Evolutionary conservation across 208 protist species (phyloP), one percentile per base, ranked within the genome.

Genomic region (Leishmania major): DNA sequence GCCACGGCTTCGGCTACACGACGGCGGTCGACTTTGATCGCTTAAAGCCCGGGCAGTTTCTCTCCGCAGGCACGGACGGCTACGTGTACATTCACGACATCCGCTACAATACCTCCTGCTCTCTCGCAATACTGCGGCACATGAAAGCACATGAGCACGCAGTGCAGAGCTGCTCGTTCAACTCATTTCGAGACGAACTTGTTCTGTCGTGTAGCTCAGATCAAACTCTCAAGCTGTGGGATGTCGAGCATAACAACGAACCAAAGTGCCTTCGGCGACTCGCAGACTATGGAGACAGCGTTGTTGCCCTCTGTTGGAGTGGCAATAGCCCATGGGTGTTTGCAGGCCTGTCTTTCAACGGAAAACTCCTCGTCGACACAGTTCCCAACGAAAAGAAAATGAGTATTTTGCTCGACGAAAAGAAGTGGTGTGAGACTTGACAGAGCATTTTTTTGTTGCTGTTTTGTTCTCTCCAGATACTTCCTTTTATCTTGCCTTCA

Each of bases 361-460:
- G 94, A 51, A 94, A 94, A 66, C 84, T 98, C 3, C 57, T 98
- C 4, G 89, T 98, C 0, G 91, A 97, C 82, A 88, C 83, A 0
- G 94, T 97, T 5, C 93, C 94, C 45, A 91, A 94, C 47, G 91
- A 96, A 47, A 94, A 91, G 47, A 96, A 97, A 86, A 91, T 96
- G 88, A 87, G 88, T 25, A 95, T 97, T 87, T 79, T 96, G 8
- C 82, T 96, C 17, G 93, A 93, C 25, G 91, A 92, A 59, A 81
- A 90, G 31, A 89, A 89, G 82, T 90, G 57, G 57, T 15, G 37
- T 31, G 74, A 60, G 13, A 6, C 15, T 2, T 60, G 19, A 60
- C n/a, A 6, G 22, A 49, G 35, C 37, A 6, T 57, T 47, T 66
- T 64, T 22, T 76, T 71, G 17, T 13, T 47, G 8, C 4, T 47